Evolutionary conservation across 352 stramenopile species (phyloP), one percentile per base, ranked within the genome.

Genomic region (Globisporangium camurandrum): DNA sequence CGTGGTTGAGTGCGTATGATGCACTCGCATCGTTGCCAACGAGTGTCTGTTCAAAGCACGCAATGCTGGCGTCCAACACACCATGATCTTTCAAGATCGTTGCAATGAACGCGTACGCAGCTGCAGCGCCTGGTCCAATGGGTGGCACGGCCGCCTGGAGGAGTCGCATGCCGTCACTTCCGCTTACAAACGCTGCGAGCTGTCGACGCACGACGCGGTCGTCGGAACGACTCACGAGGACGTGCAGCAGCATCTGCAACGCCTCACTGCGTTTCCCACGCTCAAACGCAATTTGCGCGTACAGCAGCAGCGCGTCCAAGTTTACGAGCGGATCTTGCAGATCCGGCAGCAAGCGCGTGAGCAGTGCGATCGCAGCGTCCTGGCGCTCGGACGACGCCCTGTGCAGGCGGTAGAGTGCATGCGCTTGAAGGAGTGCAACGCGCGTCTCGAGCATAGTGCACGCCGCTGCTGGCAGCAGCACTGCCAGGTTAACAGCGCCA

Each of bases 61-160:
- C 30, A 12, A 86, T 62, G 27, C 65, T 71, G 4, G 71, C 61
- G 10, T 84, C 65, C 17, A 89, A 30, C 9, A 61, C 77, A 0
- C 80, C 56, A 54, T 71, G 77, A 38, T 92, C 80, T 49, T 89
- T 92, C 8, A 88, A 37, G 52, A 92, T 77, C 0, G 77, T 88
- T 4, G 73, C 80, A 4, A 86, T 71, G 51, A 85, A 92, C 12
- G 77, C 80, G 38, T 88, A 89, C 16, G 71, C 75, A 3, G 73
- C 66, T 23, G 73, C 80, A 10, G 77, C 71, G 11, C 74, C 78
- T 12, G 62, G 51, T 14, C 56, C 66, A 10, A 46, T 59, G 4
- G 62, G 56, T 1, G 75, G 71, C 1, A 88, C 48, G 22, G 61
- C 56, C 17, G 51, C 46, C n/a, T 67, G 44, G 14, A 91, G 55